Base-by-base conservation (phyloP, 1,284 basidiomycete species). In the Cryptococcus maquisensis region DNA sequence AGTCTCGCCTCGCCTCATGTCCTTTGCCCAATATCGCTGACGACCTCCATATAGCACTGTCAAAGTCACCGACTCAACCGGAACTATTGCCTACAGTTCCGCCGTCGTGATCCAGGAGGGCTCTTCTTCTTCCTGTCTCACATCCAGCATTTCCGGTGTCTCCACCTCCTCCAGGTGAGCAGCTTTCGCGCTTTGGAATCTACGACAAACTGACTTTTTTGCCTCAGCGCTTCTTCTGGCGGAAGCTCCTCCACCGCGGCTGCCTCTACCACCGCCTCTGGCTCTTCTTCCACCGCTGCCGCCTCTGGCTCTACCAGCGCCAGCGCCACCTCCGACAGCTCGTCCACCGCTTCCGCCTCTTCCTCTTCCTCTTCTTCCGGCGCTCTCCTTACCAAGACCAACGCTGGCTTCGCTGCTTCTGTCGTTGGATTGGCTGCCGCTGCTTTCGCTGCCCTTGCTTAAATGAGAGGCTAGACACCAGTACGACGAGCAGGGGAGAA, bases 11-110 rank as follows among this genome's bases (percentile, higher is more conserved):
- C 7, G 13, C 23, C 16, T n/a, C n/a, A n/a, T n/a, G n/a, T n/a
- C 16, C 20, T 28, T 28, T 12, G 15, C 28, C 21, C 47, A 15
- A 21, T 24, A 16, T 37, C 23, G 20, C 24, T 23, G 20, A 26
- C 43, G 12, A 10, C n/a, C n/a, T 43, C 20, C 28, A 41, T 42
- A 26, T 41, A 71, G 68, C 49, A 68, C 66, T 32, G 52, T 73
- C 58, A 54, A 51, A 39, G 49, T 73, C 49, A 61, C 57, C 71
- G 88, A 90, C 63, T 73, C 68, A 59, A 81, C 81, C 18, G 88
- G 88, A 36, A 42, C 65, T 2, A 69, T 67, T 9, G 81, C 79
- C 4, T 89, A 80, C 77, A 81, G 82, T 12, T 82, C 82, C 57
- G 72, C 77, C 2, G 75, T 85, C 49, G 82, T 78, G 2, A 74